A percentile compares a stretch with the other conserved stretches of the same genome.
Conservation (phyloP, 257 asterid species). For the Fraxinus pennsylvanica region DNA sequence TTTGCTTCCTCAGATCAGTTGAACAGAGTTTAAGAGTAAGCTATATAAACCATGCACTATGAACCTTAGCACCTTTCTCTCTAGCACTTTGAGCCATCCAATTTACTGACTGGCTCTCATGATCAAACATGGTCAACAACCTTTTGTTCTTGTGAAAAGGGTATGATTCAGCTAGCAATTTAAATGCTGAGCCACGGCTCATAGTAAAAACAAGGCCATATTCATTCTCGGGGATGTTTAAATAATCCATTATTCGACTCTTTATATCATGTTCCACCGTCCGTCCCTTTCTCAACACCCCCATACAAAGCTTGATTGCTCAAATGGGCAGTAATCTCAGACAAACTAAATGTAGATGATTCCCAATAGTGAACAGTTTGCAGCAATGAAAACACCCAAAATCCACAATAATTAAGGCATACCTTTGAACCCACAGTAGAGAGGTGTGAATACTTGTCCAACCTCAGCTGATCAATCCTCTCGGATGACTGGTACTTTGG, state of each 20-base stretch:
- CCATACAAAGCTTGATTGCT: slow-evolving; percentile 97
- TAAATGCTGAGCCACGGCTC: slow-evolving; percentile 97
- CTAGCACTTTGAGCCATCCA: slow-evolving; percentile 98
- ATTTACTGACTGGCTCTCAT: slow-evolving; percentile 92
- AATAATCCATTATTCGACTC: slow-evolving; percentile 84
- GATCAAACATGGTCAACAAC: slow-evolving; percentile 94
- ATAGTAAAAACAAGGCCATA: slow-evolving; percentile 97
- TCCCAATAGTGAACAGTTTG: slow-evolving; percentile 97
- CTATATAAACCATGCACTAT: slow-evolving; percentile 98
- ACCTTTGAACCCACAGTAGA: slow-evolving; percentile 67
- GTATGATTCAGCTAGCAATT: slow-evolving; percentile 85
- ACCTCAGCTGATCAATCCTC: slow-evolving; percentile 86
- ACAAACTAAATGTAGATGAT: slow-evolving; percentile 86
- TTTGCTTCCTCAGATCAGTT: slow-evolving; percentile 89
- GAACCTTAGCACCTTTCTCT: slow-evolving; percentile 94
- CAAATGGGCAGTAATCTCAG: slow-evolving; percentile 94
- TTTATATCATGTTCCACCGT: slow-evolving; percentile 86
- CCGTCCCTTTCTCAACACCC: slow-evolving; percentile 80
- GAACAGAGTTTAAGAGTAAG: slow-evolving; percentile 95
- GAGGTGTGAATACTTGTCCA: slow-evolving; percentile 84
- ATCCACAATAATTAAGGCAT: slow-evolving; percentile 96
- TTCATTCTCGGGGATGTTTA: slow-evolving; percentile 93
- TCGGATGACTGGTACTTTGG: slow-evolving; percentile 83
- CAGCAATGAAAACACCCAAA: slow-evolving; percentile 91
- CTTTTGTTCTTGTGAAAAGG: slow-evolving; percentile 96